phyloP scores from a whole-genome alignment of 805 yeast species.

The Yarrowia keelungensis region DNA sequence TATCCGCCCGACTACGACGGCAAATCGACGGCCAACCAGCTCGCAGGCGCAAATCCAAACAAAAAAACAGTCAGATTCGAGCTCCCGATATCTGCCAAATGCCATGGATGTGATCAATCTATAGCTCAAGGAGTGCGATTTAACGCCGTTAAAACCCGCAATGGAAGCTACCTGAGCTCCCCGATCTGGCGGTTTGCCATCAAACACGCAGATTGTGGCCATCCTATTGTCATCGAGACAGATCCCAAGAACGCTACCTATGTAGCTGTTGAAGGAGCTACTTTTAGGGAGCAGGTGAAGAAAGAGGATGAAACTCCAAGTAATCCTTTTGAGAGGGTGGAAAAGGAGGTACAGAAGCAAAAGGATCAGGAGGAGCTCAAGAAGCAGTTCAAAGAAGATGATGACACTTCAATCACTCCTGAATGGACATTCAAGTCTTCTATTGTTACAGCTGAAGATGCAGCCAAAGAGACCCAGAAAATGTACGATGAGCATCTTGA shows the following conservation, averaged over 20 bases:
- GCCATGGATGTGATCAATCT: conserved; percentile 45
- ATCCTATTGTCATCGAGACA: conserved; percentile 46
- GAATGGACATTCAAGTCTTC: conserved; percentile 23
- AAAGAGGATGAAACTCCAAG: conserved; percentile 2
- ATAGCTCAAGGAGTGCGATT: conserved; percentile 48
- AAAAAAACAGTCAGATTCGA: conserved; percentile 47
- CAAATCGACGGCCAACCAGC: conserved; percentile 41
- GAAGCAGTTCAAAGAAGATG: not conserved
- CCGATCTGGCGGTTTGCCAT: conserved; percentile 47
- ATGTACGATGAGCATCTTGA: conserved; percentile 19
- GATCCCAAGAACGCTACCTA: conserved; percentile 49
- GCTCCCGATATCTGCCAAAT: conserved; percentile 47
- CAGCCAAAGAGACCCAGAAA: conserved; percentile 9
- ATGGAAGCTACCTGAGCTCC: conserved; percentile 47
- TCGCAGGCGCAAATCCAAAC: conserved; percentile 44
- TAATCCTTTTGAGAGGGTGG: conserved; percentile 19
- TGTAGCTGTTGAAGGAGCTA: conserved; percentile 25
- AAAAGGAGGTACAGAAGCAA: conserved; percentile 2
- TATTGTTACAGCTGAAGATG: conserved; percentile 1
- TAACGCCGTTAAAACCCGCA: conserved; percentile 48
- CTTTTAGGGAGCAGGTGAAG: conserved; percentile 3
- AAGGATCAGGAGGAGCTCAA: not conserved
- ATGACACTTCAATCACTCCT: not conserved
- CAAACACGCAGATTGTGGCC: conserved; percentile 47
- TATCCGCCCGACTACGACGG: conserved; percentile 49